Base-by-base conservation (phyloP, 768 basidiomycete species). In the Gymnopilus dilepis region DNA sequence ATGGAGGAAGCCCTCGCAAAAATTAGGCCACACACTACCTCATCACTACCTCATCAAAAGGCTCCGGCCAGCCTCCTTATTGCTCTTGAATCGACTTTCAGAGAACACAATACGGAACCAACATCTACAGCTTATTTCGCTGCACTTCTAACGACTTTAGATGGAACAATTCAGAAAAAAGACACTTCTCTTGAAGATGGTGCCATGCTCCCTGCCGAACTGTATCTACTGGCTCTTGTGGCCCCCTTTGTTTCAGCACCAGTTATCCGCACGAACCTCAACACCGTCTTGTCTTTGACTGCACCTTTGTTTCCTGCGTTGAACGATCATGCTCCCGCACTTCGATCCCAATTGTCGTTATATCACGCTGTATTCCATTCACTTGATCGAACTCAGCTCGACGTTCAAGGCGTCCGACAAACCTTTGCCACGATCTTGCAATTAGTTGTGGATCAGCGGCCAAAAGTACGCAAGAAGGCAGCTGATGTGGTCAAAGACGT, bases 41-140 rank as follows among this genome's bases (percentile, higher is more conserved):
- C 95, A 0, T 82, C 85, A 6, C 80, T 96, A n/a, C 73, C 87
- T 1, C 92, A 97, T 70, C 95, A 98, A 78, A 93, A 93, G 73
- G 84, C 90, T 59, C 94, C 95, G 4, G 97, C 96, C 26, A 86
- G 84, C 47, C 85, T 99, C 22, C 83, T 99, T 43, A 76, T 82
- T 59, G 96, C 95, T 2, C 80, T 99, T 66, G 97, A 99, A 75
- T 83, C 87, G 15, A 93, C 89, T 40, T 84, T 89, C 66, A 77
- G 82, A 66, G 91, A 93, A 68, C 88, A 90, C 68, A 79, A 78
- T 62, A 81, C 88, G 7, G 87, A 90, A 56, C 76, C 78, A 40
- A 83, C 90, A 7, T 83, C 96, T 6, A 95, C 94, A 1, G 97
- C 97, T 30, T 99, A 98, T 79, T 97, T 96, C 75, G 93, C 95